Percentiles rank a stretch among this genome's conserved stretches.
Conservation (phyloP, 257 asterid genomes). For the Vinca minor region DNA sequence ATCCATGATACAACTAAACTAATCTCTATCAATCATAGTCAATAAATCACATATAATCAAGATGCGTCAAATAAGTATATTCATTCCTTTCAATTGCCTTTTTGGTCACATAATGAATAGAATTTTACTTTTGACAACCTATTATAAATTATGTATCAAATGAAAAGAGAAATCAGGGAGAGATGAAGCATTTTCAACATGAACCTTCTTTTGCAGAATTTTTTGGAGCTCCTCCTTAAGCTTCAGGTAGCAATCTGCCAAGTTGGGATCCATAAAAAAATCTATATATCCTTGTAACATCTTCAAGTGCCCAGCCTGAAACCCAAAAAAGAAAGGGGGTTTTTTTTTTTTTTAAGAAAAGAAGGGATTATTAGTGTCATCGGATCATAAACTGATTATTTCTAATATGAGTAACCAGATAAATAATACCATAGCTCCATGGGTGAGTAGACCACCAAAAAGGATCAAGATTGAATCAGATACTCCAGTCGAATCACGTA, state of each 20-base stretch:
- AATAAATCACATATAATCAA: neutral
- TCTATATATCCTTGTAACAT: conserved; percentile 88
- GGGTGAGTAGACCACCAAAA: conserved; percentile 70
- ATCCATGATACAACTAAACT: no score
- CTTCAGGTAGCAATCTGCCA: conserved; percentile 79
- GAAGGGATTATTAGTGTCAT: neutral
- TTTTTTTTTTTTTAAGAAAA: no score
- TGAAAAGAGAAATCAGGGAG: neutral
- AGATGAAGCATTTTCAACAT: neutral
- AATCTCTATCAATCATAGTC: no score
- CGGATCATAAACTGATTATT: neutral
- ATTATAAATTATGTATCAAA: neutral
- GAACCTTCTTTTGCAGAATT: conserved; percentile 71
- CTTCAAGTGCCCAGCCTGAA: conserved; percentile 75
- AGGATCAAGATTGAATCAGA: conserved; percentile 95
- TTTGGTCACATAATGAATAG: no score
- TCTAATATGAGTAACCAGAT: neutral
- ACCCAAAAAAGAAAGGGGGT: conserved; percentile 15
- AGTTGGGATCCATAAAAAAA: conserved; percentile 79
- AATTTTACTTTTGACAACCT: neutral
- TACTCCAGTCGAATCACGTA: conserved; percentile 97
- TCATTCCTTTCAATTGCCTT: neutral
- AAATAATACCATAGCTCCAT: conserved; percentile 56
- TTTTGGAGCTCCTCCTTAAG: conserved; percentile 67
- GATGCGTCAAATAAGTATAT: neutral